Conservation (phyloP, 768 basidiomycete genomes). For the Ramaria sp. region DNA sequence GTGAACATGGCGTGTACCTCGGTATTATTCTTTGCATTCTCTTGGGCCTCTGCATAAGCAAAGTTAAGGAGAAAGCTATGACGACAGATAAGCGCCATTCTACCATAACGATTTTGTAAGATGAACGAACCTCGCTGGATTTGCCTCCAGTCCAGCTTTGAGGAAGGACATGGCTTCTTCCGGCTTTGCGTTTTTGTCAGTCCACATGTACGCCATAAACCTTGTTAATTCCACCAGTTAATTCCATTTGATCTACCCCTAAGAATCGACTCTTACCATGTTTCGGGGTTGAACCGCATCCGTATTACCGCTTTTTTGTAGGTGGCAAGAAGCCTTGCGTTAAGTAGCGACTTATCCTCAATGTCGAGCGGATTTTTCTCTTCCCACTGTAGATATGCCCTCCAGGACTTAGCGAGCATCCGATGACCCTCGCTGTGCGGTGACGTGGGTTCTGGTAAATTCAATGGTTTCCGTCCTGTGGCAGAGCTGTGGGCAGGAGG, state of each 20-base stretch:
- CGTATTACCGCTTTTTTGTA: slow-evolving; percentile 84
- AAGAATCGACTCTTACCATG: slow-evolving; percentile 47
- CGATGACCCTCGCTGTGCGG: slow-evolving; percentile 48
- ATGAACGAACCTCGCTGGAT: slow-evolving; percentile 54
- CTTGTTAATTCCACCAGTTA: slow-evolving; percentile 26
- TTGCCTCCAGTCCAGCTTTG: slow-evolving; percentile 80
- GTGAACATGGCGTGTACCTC: slow-evolving; percentile 68
- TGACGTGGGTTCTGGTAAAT: slow-evolving; percentile 64
- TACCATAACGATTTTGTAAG: background rate
- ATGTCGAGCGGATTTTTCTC: slow-evolving; percentile 89
- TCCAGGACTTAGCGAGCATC: slow-evolving; percentile 76
- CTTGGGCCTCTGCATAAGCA: slow-evolving; percentile 69
- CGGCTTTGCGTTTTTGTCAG: slow-evolving; percentile 55
- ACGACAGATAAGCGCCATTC: background rate
- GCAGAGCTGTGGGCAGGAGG: slow-evolving; percentile 26
- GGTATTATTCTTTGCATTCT: slow-evolving; percentile 47
- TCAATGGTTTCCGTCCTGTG: slow-evolving; percentile 31
- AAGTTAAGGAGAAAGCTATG: slow-evolving; percentile 82
- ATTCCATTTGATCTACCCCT: background rate
- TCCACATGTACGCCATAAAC: slow-evolving; percentile 88
- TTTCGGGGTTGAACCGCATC: slow-evolving; percentile 91
- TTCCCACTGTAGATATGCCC: slow-evolving; percentile 90
- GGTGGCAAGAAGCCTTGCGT: slow-evolving; percentile 65
- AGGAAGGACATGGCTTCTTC: slow-evolving; percentile 79
- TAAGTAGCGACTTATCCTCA: slow-evolving; percentile 71